Base-by-base conservation (phyloP, 768 basidiomycete species). In the Wakefieldia striispora region DNA sequence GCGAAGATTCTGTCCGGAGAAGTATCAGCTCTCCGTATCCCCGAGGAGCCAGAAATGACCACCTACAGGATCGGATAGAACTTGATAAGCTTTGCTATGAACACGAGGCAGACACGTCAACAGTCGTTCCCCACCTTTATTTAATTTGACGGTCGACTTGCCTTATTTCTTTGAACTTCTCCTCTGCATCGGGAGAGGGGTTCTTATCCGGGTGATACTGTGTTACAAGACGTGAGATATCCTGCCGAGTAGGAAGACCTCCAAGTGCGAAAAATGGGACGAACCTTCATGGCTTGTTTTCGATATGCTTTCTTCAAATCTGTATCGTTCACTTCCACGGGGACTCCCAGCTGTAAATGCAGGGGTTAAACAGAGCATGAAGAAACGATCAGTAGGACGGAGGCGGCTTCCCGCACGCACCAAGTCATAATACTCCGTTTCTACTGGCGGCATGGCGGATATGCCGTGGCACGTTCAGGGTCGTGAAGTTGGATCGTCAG, bases 141-240 rank as follows among this genome's bases (percentile, higher is more conserved):
- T 46, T 41, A n/a, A 53, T 37, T 29, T 40, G 58, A 56, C 46
- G 36, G 45, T 17, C 44, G 35, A 67, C 67, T 54, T 58, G 85
- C 90, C 91, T 93, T 63, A 99, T 91, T 40, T 97, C 91, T 71
- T 97, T 95, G 76, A 99, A 99, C 74, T 85, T 94, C 66, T 90
- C 87, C 65, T 94, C 93, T 1, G 95, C 97, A 61, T 92, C 91
- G n/a, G 84, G 79, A 4, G 91, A 88, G 7, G 82, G 78, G 62
- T 97, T 97, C 79, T 95, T 97, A 72, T 97, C 95, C 5, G 94
- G 95, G 65, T 97, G 94, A 65, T 86, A 95, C 89, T 94, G 57
- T 17, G n/a, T 34, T 51, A 41, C 13, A 38, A 50, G 31, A 37
- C 26, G 47, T 17, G n/a, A 45, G 23, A 31, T 3, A 33, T 17